phyloP scores from a whole-genome alignment of 148 eudicot species.

The Persicaria maculosa region DNA sequence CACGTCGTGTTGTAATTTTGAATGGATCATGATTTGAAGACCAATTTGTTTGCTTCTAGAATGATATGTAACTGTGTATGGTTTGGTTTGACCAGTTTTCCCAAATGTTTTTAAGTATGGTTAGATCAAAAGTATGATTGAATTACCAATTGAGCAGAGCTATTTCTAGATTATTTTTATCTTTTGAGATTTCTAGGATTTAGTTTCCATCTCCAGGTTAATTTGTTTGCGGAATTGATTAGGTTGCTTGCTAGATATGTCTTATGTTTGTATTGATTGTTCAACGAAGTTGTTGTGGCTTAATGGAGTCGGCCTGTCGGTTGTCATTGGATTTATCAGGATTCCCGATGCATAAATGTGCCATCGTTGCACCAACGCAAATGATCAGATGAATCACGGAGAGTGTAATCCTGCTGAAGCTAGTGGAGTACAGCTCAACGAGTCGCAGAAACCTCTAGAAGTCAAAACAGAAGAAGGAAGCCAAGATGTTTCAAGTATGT shows the following conservation, averaged over 20 bases:
- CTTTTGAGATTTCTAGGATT: not conserved
- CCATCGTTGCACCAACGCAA: slow-evolving; percentile 26
- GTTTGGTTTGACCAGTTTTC: not conserved
- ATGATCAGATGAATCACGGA: slow-evolving; percentile 35
- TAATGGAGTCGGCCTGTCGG: not conserved
- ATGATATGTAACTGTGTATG: not conserved
- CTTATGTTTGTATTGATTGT: not conserved
- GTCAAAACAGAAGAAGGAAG: slow-evolving; percentile 25
- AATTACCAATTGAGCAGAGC: not conserved
- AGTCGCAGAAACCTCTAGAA: slow-evolving; percentile 18
- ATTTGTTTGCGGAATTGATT: not conserved
- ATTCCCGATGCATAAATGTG: slow-evolving; percentile 34
- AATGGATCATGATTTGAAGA: not conserved
- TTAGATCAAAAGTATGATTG: not conserved
- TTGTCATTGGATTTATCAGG: not conserved
- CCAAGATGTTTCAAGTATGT: slow-evolving; percentile 27
- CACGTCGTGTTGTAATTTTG: slow-evolving; percentile 1
- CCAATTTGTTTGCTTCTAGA: not conserved
- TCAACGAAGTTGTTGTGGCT: not conserved
- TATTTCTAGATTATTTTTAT: not conserved
- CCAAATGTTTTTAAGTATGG: not conserved
- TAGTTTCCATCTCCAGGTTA: not conserved
- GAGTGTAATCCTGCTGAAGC: slow-evolving; percentile 22
- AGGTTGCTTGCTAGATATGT: not conserved
- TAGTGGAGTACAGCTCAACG: slow-evolving; percentile 16